Percentiles rank a stretch among this genome's conserved stretches.
These are phyloP conservation scores for Tricholoma matsutake DNA, from an alignment of 768 basidiomycete species.

Conservation along the genomic window DNA sequence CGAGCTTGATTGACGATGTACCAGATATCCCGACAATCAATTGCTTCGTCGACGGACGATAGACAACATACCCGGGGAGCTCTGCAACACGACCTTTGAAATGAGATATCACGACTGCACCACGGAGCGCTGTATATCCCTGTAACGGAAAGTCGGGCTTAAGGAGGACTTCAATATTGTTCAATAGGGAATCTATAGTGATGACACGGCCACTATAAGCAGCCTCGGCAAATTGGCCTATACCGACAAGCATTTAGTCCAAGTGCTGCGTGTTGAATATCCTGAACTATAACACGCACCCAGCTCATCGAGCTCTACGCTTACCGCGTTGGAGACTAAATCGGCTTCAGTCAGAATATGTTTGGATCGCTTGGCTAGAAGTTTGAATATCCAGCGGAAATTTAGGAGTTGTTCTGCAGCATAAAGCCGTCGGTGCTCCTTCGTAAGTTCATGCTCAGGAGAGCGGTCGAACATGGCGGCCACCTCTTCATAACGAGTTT, in stretches of 20 bases:
- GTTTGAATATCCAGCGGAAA: conserved; percentile 52
- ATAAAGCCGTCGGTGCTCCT: conserved; percentile 48
- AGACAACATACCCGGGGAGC: conserved; percentile 46
- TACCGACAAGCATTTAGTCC: background rate
- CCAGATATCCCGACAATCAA: conserved; percentile 53
- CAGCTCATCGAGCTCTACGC: conserved; percentile 40
- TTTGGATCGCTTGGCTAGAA: conserved; percentile 45
- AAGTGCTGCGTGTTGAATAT: background rate
- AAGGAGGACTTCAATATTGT: conserved; percentile 35
- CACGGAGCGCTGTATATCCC: conserved; percentile 38
- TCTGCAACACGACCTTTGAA: conserved; percentile 42
- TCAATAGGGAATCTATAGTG: conserved; percentile 41
- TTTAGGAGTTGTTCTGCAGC: conserved; percentile 49
- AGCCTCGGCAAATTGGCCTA: conserved; percentile 56
- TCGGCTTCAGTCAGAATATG: conserved; percentile 40
- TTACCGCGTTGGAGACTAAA: conserved; percentile 34
- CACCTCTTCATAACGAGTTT: too few relatives aligned
- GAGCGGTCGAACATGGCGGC: background rate
- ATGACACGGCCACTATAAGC: conserved; percentile 37
- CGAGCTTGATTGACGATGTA: conserved; percentile 41
- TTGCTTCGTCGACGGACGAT: conserved; percentile 41
- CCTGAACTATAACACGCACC: conserved; percentile 25
- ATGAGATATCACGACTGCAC: conserved; percentile 31
- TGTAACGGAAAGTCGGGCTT: conserved; percentile 49
- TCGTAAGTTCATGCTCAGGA: conserved; percentile 23